A percentile compares a stretch with the other conserved stretches of the same genome.
These are phyloP conservation scores for Diphasiastrum complanatum DNA, from an alignment of 83 land plant species.

Conservation along the genomic window DNA sequence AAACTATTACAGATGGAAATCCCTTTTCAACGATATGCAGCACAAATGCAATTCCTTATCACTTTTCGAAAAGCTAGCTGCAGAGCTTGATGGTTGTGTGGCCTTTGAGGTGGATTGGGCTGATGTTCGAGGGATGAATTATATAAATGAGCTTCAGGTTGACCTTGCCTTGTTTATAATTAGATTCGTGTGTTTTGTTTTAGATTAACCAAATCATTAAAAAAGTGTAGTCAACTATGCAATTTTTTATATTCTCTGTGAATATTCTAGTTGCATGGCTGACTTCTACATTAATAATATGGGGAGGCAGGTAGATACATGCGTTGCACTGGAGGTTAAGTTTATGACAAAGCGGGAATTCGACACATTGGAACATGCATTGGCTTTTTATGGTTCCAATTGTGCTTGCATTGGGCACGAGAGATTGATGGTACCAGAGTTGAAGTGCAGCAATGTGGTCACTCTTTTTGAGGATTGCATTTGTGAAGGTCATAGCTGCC, in stretches of 20 bases:
- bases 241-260: not conserved
- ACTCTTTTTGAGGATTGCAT: too few species aligned
- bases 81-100: slow-evolving; percentile 78
- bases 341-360: slow-evolving; percentile 83
- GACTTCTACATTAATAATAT: not conserved
- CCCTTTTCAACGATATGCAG: slow-evolving; percentile 44
- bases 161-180: not conserved
- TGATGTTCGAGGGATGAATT: slow-evolving; percentile 84
- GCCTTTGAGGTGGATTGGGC: slow-evolving; percentile 85
- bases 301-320: slow-evolving; percentile 72
- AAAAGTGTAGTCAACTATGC: not conserved
- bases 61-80: slow-evolving; percentile 40
- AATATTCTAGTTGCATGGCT: not conserved
- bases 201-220: not conserved
- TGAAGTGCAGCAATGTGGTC: not conserved
- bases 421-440: not conserved
- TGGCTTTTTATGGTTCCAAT: slow-evolving; percentile 45
- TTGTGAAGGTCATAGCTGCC: too few species aligned
- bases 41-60: slow-evolving; percentile 39
- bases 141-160: slow-evolving; percentile 92
- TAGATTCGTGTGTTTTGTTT: not conserved
- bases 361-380: slow-evolving; percentile 71
- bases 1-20: slow-evolving; percentile 42
- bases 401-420: slow-evolving; percentile 17
- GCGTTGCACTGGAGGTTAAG: slow-evolving; percentile 73